Base-by-base conservation (phyloP, 306 rosid genomes). In the Inga laurina region DNA sequence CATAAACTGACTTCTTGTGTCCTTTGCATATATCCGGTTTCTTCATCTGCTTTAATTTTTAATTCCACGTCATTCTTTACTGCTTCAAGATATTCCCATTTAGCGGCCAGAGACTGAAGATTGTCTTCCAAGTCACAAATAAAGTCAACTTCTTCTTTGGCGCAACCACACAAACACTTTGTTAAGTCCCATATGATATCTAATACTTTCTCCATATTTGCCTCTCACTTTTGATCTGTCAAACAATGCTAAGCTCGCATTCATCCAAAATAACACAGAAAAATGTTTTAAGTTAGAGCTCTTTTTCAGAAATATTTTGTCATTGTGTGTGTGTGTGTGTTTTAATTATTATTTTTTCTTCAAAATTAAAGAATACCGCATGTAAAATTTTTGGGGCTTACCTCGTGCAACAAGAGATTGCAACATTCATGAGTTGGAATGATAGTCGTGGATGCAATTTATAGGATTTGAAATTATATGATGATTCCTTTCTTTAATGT, bases 191-290 rank as follows among this genome's bases (percentile, higher is more conserved):
- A 68, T 68, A 69, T 9, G 12, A 69, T 41, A 37, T 11, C 73
- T 8, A 10, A 46, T 24, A 67, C 0, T 7, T 78, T 85, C 80
- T 89, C 90, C 64, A 82, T 56, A 21, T 56, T 10, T 69, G 66
- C 78, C 61, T 39, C 41, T 39, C 7, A 39, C 41, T 39, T 39
- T 41, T 4, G 57, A 71, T 75, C 56, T 39, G 22, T 66, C 75
- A 66, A 34, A 62, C 24, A 27, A 21, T 67, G 49, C 35, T 73
- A 12, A 11, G 15, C 43, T 65, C 34, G n/a, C 71, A 66, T 14
- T 66, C 45, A 15, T 66, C 71, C 44, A 66, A 66, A 66, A 61
- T 22, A 18, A 66, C 4, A 14, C 10, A 15, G 4, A 22, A 67
- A 65, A 16, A 35, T 34, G 45, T 7, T 9, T 7, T 1, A 35